Percentiles rank a stretch among this genome's conserved stretches.
Evolutionary conservation across 768 basidiomycete genomes (phyloP).

Genomic region (Termitomyces heimii): DNA sequence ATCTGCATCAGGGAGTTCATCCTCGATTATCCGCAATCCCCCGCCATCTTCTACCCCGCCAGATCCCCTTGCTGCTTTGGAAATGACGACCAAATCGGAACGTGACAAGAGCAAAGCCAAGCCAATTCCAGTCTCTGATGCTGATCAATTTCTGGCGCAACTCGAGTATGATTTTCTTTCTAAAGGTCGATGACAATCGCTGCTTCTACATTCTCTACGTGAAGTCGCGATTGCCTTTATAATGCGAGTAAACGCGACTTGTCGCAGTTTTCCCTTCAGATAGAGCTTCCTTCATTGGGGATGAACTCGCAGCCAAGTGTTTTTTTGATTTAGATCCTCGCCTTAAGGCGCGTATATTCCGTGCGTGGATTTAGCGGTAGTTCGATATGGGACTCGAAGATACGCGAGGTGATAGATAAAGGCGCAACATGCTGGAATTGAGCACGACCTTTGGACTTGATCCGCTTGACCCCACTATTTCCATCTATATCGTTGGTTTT

Average conservation of each 20-base stretch:
- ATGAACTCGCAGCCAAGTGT: background rate
- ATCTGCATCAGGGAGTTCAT: background rate
- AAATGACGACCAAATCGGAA: conserved; percentile 22
- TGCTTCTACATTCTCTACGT: background rate
- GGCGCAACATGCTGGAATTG: background rate
- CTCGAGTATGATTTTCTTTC: conserved; percentile 58
- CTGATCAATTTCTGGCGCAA: conserved; percentile 62
- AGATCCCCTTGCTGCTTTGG: conserved; percentile 50
- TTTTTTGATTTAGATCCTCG: background rate
- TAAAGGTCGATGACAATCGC: conserved; percentile 4
- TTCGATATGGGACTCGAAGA: background rate
- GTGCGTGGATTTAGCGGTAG: background rate
- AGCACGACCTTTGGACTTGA: background rate
- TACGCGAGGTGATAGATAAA: too few relatives aligned
- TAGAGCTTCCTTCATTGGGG: background rate
- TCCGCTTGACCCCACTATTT: background rate
- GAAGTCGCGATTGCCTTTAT: background rate
- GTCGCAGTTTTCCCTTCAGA: background rate
- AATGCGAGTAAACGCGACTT: background rate
- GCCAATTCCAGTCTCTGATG: conserved; percentile 24
- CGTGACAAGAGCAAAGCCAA: conserved; percentile 19
- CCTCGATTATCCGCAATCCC: background rate
- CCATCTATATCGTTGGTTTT: background rate
- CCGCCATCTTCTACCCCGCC: background rate
- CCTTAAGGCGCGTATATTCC: background rate